These are phyloP conservation scores for Colletotrichum sp. DNA, from an alignment of 2,329 filamentous ascomycete species.

Conservation along the genomic window DNA sequence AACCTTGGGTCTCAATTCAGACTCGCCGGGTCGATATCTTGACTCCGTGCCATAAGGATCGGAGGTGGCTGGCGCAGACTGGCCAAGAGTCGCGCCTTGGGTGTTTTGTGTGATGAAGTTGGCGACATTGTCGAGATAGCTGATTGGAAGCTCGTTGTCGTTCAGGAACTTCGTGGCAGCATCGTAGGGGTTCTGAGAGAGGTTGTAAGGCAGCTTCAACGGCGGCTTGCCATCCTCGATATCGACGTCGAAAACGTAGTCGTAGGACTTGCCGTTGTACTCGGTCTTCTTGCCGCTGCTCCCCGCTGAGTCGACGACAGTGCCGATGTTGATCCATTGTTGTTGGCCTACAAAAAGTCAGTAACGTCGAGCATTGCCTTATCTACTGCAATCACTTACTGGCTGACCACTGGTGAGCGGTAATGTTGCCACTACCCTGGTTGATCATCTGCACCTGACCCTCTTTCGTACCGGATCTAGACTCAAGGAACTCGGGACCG, in stretches of 20 bases:
- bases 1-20: slow-evolving; percentile 72
- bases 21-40: slow-evolving; percentile 78
- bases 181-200: slow-evolving; percentile 91
- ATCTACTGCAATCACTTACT: slow-evolving; percentile 29
- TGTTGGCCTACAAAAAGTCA: slow-evolving; percentile 52
- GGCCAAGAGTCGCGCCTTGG: slow-evolving; percentile 82
- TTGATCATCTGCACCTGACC: slow-evolving; percentile 94
- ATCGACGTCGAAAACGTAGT: slow-evolving; percentile 96
- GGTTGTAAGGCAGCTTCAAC: slow-evolving; percentile 91
- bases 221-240: slow-evolving; percentile 94
- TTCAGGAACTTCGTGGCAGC: slow-evolving; percentile 89
- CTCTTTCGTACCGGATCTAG: slow-evolving; percentile 89
- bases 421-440: slow-evolving; percentile 80
- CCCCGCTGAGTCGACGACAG: slow-evolving; percentile 86
- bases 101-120: slow-evolving; percentile 93
- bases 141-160: slow-evolving; percentile 85
- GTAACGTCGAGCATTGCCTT: not conserved
- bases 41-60: slow-evolving; percentile 83
- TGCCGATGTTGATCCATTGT: slow-evolving; percentile 90
- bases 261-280: slow-evolving; percentile 86
- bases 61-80: slow-evolving; percentile 53
- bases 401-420: slow-evolving; percentile 86
- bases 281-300: slow-evolving; percentile 80
- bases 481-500: slow-evolving; percentile 83
- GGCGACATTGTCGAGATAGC: slow-evolving; percentile 89